phyloP scores from a whole-genome alignment of 1,284 basidiomycete species.

The Trametes pubescens region DNA sequence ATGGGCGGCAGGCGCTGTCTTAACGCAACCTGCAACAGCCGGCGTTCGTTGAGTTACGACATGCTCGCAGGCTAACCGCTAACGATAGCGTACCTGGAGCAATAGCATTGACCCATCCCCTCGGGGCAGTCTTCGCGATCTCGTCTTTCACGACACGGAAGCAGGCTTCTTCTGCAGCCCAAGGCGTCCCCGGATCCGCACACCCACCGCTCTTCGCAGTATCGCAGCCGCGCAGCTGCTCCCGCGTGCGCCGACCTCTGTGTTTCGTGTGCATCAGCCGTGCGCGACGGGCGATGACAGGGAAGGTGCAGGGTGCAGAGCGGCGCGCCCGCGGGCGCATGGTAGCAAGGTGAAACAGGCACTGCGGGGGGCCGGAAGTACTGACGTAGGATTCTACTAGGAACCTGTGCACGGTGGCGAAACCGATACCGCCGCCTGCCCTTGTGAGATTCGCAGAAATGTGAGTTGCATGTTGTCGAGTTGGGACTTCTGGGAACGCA shows the following conservation, averaged over 20 bases:
- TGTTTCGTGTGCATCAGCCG: constrained; percentile 1
- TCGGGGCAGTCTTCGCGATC: constrained; percentile 78
- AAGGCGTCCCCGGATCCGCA: not conserved
- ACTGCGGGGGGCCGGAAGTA: constrained; percentile 12
- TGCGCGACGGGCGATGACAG: constrained; percentile 3
- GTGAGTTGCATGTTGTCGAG: constrained; percentile 1
- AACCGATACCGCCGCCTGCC: constrained; percentile 50
- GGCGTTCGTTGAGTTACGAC: not conserved
- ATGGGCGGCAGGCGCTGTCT: constrained; percentile 69
- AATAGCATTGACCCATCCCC: constrained; percentile 74
- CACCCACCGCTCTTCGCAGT: constrained; percentile 5
- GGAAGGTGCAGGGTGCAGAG: constrained; percentile 4
- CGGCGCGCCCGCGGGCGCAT: not conserved
- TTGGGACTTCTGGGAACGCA: constrained; percentile 11
- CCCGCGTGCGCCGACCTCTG: constrained; percentile 3
- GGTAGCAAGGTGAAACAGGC: constrained; percentile 10
- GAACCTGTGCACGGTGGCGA: constrained; percentile 47
- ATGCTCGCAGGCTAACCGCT: not conserved
- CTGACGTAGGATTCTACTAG: constrained; percentile 57
- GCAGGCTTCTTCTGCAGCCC: too few species aligned
- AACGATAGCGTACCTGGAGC: constrained; percentile 51
- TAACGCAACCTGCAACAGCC: constrained; percentile 62
- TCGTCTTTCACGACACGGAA: constrained; percentile 78
- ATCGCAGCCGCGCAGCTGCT: too few species aligned
- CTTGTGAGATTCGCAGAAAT: constrained; percentile 27